Conservation (phyloP, 805 yeast genomes). For the Zygosaccharomyces bailii region DNA sequence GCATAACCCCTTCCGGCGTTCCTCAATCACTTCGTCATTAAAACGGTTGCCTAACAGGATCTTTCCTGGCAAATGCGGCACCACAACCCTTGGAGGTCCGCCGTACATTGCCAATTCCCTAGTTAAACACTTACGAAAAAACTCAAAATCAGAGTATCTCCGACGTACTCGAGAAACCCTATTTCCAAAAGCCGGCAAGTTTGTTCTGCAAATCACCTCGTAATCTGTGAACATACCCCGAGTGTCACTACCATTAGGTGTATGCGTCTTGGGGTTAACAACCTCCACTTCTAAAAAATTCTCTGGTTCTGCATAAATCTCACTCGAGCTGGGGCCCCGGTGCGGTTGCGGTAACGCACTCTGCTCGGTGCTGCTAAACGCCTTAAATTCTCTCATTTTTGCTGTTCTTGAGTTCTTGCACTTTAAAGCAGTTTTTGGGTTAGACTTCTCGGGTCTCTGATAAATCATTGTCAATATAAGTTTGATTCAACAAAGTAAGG, state of each 20-base stretch:
- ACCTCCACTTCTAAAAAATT: slow-evolving; percentile 91
- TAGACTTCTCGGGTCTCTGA: background rate
- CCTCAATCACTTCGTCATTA: slow-evolving; percentile 77
- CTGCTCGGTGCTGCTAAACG: slow-evolving; percentile 31
- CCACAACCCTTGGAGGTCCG: slow-evolving; percentile 54
- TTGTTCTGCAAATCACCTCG: slow-evolving; percentile 84
- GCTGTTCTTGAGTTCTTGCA: background rate
- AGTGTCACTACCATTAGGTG: slow-evolving; percentile 37
- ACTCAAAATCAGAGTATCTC: slow-evolving; percentile 85
- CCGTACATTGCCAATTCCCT: slow-evolving; percentile 54
- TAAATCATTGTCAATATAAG: background rate
- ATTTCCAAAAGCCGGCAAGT: slow-evolving; percentile 79
- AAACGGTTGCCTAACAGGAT: slow-evolving; percentile 67
- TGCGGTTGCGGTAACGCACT: slow-evolving; percentile 25
- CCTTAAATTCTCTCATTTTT: slow-evolving; percentile 27
- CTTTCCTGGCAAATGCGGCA: slow-evolving; percentile 92
- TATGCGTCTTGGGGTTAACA: slow-evolving; percentile 34
- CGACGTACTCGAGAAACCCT: slow-evolving; percentile 69
- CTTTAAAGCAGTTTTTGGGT: background rate
- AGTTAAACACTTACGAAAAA: slow-evolving; percentile 68
- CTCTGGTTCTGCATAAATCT: slow-evolving; percentile 91
- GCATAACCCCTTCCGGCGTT: slow-evolving; percentile 78
- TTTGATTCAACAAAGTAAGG: background rate
- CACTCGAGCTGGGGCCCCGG: slow-evolving; percentile 63
- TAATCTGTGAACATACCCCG: slow-evolving; percentile 83